A percentile compares a stretch with the other conserved stretches of the same genome.
Evolutionary conservation across 116 monocot genomes (phyloP).

Genomic region (Posidonia oceanica): DNA sequence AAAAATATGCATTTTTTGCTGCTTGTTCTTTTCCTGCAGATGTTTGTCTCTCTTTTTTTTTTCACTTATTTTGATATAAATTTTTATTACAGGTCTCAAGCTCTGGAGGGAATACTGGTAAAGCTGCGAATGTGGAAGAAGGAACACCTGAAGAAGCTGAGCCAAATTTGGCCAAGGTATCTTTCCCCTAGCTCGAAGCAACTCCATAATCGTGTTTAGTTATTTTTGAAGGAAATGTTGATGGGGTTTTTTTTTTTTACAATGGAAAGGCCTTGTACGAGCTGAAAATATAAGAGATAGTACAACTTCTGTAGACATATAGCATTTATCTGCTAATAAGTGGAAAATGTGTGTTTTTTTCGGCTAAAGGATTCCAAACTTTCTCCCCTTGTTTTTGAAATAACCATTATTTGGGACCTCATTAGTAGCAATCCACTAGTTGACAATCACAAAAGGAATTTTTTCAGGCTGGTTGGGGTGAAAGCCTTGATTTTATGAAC

Average conservation of each 20-base stretch:
- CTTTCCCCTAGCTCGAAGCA: background rate
- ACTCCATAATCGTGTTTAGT: no score
- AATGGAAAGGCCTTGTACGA: no score
- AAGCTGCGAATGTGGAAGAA: conserved; percentile 6
- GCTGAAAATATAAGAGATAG: no score
- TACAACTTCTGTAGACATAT: no score
- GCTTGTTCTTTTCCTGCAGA: background rate
- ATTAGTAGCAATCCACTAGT: background rate
- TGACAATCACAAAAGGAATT: no score
- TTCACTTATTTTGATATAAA: background rate
- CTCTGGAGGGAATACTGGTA: background rate
- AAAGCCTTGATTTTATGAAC: background rate
- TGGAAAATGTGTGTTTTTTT: background rate
- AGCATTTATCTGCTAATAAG: no score
- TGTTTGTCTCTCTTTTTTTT: background rate
- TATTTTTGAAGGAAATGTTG: background rate
- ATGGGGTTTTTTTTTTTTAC: background rate
- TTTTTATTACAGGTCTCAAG: conserved; percentile 8
- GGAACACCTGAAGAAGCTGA: background rate
- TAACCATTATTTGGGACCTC: background rate
- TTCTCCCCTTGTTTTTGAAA: background rate
- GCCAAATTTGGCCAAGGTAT: conserved; percentile 10
- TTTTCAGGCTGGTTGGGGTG: background rate
- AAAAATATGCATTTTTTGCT: no score
- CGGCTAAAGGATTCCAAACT: no score